Evolutionary conservation across 2,329 filamentous ascomycete species (phyloP), one percentile per base, ranked within the genome.

Genomic region (Hypoxylon sp.): DNA sequence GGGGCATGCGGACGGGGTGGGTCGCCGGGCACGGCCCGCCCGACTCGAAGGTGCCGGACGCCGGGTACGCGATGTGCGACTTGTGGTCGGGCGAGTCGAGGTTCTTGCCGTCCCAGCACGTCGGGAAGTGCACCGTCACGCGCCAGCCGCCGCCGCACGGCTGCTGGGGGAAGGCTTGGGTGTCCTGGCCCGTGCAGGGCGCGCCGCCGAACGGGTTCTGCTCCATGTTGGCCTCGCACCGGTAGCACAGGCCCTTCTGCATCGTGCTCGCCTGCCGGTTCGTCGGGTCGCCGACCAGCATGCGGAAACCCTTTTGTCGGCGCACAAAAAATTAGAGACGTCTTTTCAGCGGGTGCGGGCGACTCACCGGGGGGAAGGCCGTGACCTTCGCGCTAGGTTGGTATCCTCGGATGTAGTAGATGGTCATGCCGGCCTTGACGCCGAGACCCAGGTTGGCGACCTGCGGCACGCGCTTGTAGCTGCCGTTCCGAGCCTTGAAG

Each of bases 61-160:
- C 63, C 30, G 75, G 75, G 67, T 76, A 76, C 3, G 74, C 70
- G 1, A 78, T 65, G 68, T 78, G 76, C 30, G 70, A 57, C 73
- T 76, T 75, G 71, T 79, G 77, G 72, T 79, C 75, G 13, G 71
- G 59, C 41, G 73, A 74, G 65, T 79, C 77, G 7, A 75, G 66
- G 71, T 79, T 79, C 72, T 69, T 69, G 45, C 77, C 77, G 53
- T 79, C 77, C 76, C 76, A 79, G 66, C 76, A 76, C 11, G 68
- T 70, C n/a, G 76, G 75, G 69, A 77, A 77, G 53, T 74, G 73
- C 3, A 77, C 67, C 2, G 72, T 70, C 19, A 76, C 75, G 2
- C 75, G 72, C 69, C 75, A 76, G 10, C 75, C 75, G 34, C 75
- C 75, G 19, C 71, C 71, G 65, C 75, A 77, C 5, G 70, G 21